Evolutionary conservation across 257 asterid species (phyloP).

Genomic region (Rubia yunnanensis): DNA sequence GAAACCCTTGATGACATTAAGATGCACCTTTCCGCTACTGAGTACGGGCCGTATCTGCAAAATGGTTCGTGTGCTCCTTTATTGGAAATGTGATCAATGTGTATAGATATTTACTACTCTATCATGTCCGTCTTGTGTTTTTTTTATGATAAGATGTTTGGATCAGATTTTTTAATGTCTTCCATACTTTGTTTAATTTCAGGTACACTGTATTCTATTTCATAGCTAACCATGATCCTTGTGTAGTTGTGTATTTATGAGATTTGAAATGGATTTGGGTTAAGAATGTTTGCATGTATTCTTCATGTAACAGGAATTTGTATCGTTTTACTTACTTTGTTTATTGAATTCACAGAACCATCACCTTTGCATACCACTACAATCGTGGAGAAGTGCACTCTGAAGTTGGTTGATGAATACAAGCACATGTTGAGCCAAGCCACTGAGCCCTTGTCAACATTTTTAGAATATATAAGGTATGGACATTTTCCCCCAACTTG

Average conservation of each 20-base stretch:
- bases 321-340: constrained; percentile 1
- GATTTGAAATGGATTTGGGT: background rate
- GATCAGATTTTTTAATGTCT: no score
- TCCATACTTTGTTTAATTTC: background rate
- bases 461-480: constrained; percentile 51
- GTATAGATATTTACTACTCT: background rate
- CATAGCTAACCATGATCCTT: background rate
- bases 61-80: constrained; percentile 42
- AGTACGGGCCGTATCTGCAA: constrained; percentile 84
- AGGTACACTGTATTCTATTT: background rate
- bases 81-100: background rate
- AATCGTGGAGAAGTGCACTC: constrained; percentile 95
- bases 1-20: constrained; percentile 82
- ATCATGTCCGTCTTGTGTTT: background rate
- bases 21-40: constrained; percentile 95
- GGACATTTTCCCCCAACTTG: background rate
- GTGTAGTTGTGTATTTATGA: no score
- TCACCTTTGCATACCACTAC: constrained; percentile 92
- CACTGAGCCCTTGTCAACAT: constrained; percentile 85
- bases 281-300: background rate
- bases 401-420: constrained; percentile 82
- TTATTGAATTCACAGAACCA: constrained; percentile 53
- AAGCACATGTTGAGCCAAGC: constrained; percentile 92
- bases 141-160: background rate
- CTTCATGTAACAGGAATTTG: background rate